These are phyloP conservation scores for Warburgia ugandensis DNA, from an alignment of 164 flowering plant genomes.

Conservation along the genomic window DNA sequence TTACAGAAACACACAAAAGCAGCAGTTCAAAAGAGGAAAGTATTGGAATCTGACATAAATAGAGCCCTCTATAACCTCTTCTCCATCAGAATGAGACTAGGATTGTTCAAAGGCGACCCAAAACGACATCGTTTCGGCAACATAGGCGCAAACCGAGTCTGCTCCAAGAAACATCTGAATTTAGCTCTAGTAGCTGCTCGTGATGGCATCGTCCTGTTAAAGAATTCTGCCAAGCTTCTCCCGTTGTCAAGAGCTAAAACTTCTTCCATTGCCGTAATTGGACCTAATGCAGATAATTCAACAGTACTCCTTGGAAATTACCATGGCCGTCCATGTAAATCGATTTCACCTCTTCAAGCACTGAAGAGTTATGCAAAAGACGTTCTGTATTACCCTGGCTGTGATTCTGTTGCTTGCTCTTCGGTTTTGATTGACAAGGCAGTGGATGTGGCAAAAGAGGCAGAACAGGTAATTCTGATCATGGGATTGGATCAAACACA, in stretches of 20 bases:
- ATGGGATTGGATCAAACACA: conserved; percentile 75
- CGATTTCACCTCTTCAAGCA: conserved; percentile 40
- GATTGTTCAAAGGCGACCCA: conserved; percentile 70
- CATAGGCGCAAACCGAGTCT: conserved; percentile 34
- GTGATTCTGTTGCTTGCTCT: conserved; percentile 44
- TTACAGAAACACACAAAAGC: conserved; percentile 47
- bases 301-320: conserved; percentile 58
- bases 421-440: conserved; percentile 33
- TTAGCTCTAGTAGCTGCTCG: conserved; percentile 68
- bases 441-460: conserved; percentile 43
- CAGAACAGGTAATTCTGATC: conserved; percentile 55
- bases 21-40: conserved; percentile 47
- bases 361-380: conserved; percentile 31
- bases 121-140: conserved; percentile 30
- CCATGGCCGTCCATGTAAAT: conserved; percentile 54
- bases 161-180: conserved; percentile 38
- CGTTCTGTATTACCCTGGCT: conserved; percentile 36
- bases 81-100: conserved; percentile 68
- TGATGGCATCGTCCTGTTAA: conserved; percentile 56
- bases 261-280: conserved; percentile 53
- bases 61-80: conserved; percentile 74
- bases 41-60: conserved; percentile 39
- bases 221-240: conserved; percentile 47
- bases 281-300: conserved; percentile 60
- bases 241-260: conserved; percentile 38